Evolutionary conservation across 2,329 filamentous ascomycete genomes (phyloP), one percentile per base, ranked within the genome.

Genomic region (Amauroascus verrucosus): DNA sequence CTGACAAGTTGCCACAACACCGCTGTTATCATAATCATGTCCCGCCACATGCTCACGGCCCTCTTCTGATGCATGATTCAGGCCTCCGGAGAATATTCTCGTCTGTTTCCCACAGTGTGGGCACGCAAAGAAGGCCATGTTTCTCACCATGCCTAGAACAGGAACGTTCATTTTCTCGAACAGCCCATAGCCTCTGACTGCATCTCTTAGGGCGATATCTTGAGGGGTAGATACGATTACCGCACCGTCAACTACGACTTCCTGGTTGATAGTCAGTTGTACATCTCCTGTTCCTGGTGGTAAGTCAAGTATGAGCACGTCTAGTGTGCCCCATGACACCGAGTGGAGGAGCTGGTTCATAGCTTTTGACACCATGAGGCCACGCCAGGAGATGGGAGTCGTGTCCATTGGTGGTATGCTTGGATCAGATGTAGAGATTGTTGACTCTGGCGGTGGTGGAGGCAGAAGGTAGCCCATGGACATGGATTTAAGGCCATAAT

Each of bases 401-500:
- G 68, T 68, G 58, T 72, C 70, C 68, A 72, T 70, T 1, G 68
- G 66, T 6, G 65, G 59, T 53, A 63, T 60, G 44, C 58, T 61
- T 14, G 61, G 60, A 16, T 62, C 56, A 22, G 58, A 53, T 0
- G 61, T 62, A 7, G 61, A 33, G 14, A 59, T 60, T 45, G 66
- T 61, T 9, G 82, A 78, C 59, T 88, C 84, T 18, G 80, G 81
- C 1, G 60, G 45, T 51, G 64, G 60, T 22, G 65, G 64, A 9
- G 66, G 67, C 35, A 95, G 82, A 0, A 98, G 78, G 60, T 95
- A 97, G 48, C 93, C 93, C 87, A 98, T 97, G 0, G 90, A 96
- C 93, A 98, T 98, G 52, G 89, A 94, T 70, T 94, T 94, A 54
- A 98, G 79, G 38, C 93, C 93, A 73, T 97, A 97, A 65, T 95